Conservation (phyloP, 371 early-diverging fungal species). For the Umbelopsis sp. region DNA sequence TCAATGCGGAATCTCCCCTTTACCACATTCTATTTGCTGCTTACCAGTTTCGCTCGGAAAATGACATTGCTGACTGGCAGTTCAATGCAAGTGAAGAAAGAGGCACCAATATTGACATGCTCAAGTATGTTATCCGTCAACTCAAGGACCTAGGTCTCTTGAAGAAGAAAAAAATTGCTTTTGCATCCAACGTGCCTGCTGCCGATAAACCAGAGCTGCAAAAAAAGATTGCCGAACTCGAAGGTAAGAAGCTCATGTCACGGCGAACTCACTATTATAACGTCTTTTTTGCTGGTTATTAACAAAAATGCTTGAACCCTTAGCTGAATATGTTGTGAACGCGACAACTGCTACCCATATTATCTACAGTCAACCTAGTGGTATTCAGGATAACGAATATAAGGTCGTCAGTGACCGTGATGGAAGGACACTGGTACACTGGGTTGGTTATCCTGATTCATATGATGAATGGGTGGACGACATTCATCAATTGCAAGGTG, state of each 20-base stretch:
- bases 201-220: constrained; percentile 46
- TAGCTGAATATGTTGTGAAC: constrained; percentile 42
- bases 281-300: constrained; percentile 2
- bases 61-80: constrained; percentile 61
- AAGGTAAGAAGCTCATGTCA: constrained; percentile 40
- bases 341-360: constrained; percentile 63
- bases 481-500: constrained; percentile 42
- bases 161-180: constrained; percentile 44
- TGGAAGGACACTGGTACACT: constrained; percentile 64
- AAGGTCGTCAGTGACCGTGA: constrained; percentile 34
- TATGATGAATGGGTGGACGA: constrained; percentile 69
- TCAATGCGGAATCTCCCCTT: constrained; percentile 40
- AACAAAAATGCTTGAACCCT: background rate
- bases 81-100: constrained; percentile 48
- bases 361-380: constrained; percentile 38
- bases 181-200: constrained; percentile 47
- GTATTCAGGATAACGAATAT: constrained; percentile 47
- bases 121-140: constrained; percentile 41
- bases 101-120: constrained; percentile 42
- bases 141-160: constrained; percentile 43
- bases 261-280: background rate
- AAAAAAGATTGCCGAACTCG: constrained; percentile 42
- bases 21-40: constrained; percentile 59
- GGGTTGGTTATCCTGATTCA: constrained; percentile 77
- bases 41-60: constrained; percentile 51